phyloP scores from a whole-genome alignment of 225 moss, liverwort and hornwort genomes.

The Polytrichum formosum region DNA sequence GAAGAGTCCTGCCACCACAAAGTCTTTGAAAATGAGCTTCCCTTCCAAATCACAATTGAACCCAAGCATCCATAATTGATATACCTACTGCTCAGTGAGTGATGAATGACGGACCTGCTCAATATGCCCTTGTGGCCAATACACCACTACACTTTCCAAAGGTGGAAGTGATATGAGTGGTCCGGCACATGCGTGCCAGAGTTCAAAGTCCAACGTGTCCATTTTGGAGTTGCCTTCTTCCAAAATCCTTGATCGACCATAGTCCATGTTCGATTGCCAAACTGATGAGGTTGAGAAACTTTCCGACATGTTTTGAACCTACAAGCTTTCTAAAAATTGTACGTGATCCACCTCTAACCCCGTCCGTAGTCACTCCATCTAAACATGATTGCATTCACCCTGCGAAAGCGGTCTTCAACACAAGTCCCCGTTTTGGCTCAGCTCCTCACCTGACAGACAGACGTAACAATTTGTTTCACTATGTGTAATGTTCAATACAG shows the following conservation, averaged over 20 bases:
- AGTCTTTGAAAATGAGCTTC: no score
- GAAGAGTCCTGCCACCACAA: no score
- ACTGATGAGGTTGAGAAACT: slow-evolving; percentile 16
- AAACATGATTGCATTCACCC: not conserved
- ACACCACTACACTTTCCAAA: slow-evolving; percentile 35
- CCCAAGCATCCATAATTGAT: no score
- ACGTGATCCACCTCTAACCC: not conserved
- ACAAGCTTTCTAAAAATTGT: not conserved
- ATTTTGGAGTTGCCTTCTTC: slow-evolving; percentile 27
- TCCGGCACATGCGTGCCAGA: slow-evolving; percentile 48
- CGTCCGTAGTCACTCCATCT: slow-evolving; percentile 1
- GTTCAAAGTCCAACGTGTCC: slow-evolving; percentile 48
- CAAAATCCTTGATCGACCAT: slow-evolving; percentile 23
- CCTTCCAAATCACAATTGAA: no score
- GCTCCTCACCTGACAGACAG: not conserved
- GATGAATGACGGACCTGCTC: slow-evolving; percentile 28
- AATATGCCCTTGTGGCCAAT: slow-evolving; percentile 45
- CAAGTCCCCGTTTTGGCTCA: not conserved
- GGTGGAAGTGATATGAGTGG: slow-evolving; percentile 37
- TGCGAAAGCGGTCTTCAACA: not conserved
- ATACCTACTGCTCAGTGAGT: not conserved
- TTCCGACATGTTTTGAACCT: not conserved
- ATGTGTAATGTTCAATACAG: not conserved
- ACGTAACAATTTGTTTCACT: not conserved
- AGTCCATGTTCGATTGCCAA: slow-evolving; percentile 41